Base-by-base conservation (phyloP, 345 rosid species). In the Eucalyptus leucophloia region DNA sequence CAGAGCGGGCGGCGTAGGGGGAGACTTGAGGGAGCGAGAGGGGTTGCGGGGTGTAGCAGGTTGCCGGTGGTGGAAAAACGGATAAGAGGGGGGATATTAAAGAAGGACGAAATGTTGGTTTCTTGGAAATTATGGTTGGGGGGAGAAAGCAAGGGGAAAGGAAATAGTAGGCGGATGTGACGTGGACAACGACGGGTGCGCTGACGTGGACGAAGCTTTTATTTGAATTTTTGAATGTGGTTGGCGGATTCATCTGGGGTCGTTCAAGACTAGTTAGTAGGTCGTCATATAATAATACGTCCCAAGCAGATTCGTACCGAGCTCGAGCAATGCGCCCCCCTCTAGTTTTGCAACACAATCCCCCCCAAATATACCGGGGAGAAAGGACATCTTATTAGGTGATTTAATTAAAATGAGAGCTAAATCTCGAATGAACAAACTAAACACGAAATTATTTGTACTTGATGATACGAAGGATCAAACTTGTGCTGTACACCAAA, bases 391-490 rank as follows among this genome's bases (percentile, higher is more conserved):
- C 82, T 69, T 69, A 34, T 19, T 53, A 19, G 9, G 24, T 19
- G 58, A 19, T 37, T 72, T 18, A 72, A 77, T 77, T 40, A 12
- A 37, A 4, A 37, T 9, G 26, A 4, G 47, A 3, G 2, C 3
- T 21, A 21, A 37, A 37, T 1, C 0, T 1, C 4, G 2, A 21
- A 0, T 37, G 4, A 2, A 1, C 1, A 4, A 37, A 19, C 2
- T 7, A 1, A 19, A 10, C 1, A 1, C 4, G 2, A 37, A 9
- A 77, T 37, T 37, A 5, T 19, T 6, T 77, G 1, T 12, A 10
- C 16, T 21, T 19, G 4, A 37, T 37, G 42, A 3, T 77, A 37
- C 0, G 2, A 7, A 77, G 1, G 24, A 5, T 12, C 1, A 9
- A 77, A 10, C 15, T 37, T 12, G 14, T 21, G 7, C 21, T 2